Conservation (phyloP, 2,329 filamentous ascomycete species). For the Erysiphe pulchra region DNA sequence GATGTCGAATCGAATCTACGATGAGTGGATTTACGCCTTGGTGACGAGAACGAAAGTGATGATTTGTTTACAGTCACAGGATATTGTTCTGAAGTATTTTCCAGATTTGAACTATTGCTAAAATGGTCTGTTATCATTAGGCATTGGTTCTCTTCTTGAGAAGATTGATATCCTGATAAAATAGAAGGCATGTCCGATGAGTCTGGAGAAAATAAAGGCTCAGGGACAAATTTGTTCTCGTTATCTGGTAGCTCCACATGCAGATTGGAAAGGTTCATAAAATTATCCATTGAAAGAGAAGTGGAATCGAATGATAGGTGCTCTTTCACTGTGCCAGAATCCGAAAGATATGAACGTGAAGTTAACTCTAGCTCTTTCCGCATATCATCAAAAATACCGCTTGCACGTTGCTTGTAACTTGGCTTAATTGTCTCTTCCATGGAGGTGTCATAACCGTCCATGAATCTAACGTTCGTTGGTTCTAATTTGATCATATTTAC, state of each 20-base stretch:
- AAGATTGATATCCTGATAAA: slow-evolving; percentile 21
- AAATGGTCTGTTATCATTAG: slow-evolving; percentile 19
- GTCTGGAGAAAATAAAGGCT: slow-evolving; percentile 9
- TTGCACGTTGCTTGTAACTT: slow-evolving; percentile 19
- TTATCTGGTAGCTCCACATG: slow-evolving; percentile 18
- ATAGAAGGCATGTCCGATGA: slow-evolving; percentile 17
- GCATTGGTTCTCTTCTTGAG: slow-evolving; percentile 25
- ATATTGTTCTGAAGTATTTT: slow-evolving; percentile 6
- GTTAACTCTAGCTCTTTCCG: slow-evolving; percentile 27
- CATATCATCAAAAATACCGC: slow-evolving; percentile 32
- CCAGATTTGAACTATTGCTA: slow-evolving; percentile 19
- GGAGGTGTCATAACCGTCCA: slow-evolving; percentile 35
- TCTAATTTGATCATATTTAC: slow-evolving; percentile 15
- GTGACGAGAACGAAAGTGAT: slow-evolving; percentile 4
- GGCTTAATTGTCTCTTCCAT: slow-evolving; percentile 43
- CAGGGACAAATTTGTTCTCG: slow-evolving; percentile 3
- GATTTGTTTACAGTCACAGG: neutral
- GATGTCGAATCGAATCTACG: slow-evolving; percentile 31
- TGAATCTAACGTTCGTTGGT: slow-evolving; percentile 22
- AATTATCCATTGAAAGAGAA: slow-evolving; percentile 26
- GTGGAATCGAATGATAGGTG: slow-evolving; percentile 22
- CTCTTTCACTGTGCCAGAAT: slow-evolving; percentile 22
- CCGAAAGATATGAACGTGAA: slow-evolving; percentile 28
- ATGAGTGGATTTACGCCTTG: slow-evolving; percentile 15
- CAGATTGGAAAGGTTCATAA: slow-evolving; percentile 24